These are phyloP conservation scores for Mucor piriformis DNA, from an alignment of 371 early-diverging fungal species.

Conservation along the genomic window DNA sequence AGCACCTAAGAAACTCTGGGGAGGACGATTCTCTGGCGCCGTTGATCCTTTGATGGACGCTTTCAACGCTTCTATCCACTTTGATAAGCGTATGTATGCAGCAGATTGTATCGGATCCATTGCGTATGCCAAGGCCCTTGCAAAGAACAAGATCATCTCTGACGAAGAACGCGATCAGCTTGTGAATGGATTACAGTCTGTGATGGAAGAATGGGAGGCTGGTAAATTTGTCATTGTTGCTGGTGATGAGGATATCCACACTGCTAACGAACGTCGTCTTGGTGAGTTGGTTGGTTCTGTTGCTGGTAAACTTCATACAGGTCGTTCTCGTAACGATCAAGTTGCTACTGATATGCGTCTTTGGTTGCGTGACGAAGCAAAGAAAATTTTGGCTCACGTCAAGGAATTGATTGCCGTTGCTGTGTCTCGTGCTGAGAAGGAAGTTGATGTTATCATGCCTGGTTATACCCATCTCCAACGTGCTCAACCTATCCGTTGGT, in stretches of 20 bases:
- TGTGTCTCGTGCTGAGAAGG: slow-evolving; percentile 80
- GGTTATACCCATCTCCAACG: slow-evolving; percentile 98
- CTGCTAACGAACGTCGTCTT: slow-evolving; percentile 95
- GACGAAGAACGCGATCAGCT: slow-evolving; percentile 72
- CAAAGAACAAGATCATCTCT: slow-evolving; percentile 75
- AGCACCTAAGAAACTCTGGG: slow-evolving; percentile 72
- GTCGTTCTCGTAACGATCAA: slow-evolving; percentile 94
- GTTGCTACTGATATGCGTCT: slow-evolving; percentile 98
- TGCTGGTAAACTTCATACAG: slow-evolving; percentile 97
- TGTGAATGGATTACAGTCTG: slow-evolving; percentile 73
- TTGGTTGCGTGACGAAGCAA: slow-evolving; percentile 87
- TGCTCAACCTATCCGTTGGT: slow-evolving; percentile 98
- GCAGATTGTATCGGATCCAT: slow-evolving; percentile 90
- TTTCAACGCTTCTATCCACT: slow-evolving; percentile 93
- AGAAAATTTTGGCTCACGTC: slow-evolving; percentile 61
- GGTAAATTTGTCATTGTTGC: slow-evolving; percentile 75
- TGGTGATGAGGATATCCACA: slow-evolving; percentile 97
- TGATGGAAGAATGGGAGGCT: slow-evolving; percentile 83
- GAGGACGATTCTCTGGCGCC: slow-evolving; percentile 86
- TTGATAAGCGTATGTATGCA: slow-evolving; percentile 90
- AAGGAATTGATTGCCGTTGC: slow-evolving; percentile 76
- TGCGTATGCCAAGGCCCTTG: slow-evolving; percentile 89
- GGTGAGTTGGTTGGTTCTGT: slow-evolving; percentile 91
- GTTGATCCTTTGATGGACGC: slow-evolving; percentile 96
- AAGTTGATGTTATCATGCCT: slow-evolving; percentile 93